Conservation (phyloP, 2,329 filamentous ascomycete genomes). For the Colletotrichum kahawae region DNA sequence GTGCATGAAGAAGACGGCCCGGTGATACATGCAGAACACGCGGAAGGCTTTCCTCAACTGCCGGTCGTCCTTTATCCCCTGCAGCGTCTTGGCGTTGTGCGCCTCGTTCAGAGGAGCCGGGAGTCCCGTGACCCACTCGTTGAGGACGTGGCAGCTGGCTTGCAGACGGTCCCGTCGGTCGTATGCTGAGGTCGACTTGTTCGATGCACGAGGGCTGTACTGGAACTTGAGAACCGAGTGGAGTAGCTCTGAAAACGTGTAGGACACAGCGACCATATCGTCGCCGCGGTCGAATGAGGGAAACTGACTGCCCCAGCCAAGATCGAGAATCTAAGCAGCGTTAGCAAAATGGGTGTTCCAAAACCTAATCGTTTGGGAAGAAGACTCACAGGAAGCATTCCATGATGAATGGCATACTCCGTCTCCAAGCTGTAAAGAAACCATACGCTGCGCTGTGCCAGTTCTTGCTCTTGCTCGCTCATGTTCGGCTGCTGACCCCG, state of each 20-base stretch:
- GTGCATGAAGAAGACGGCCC: not conserved
- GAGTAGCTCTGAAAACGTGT: conserved; percentile 12
- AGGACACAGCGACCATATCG: conserved; percentile 4
- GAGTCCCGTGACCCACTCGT: not conserved
- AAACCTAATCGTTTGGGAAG: rapidly evolving
- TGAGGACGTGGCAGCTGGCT: conserved; percentile 9
- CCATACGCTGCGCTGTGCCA: conserved; percentile 6
- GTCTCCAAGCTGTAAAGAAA: conserved; percentile 15
- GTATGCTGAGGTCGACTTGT: not conserved
- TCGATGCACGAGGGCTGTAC: conserved; percentile 4
- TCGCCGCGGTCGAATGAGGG: conserved; percentile 4
- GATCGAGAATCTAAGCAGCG: not conserved
- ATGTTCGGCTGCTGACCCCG: not conserved
- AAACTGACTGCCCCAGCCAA: not conserved
- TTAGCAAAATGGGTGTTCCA: not conserved
- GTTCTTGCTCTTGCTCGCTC: not conserved
- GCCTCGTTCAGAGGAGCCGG: conserved; percentile 2
- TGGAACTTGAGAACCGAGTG: conserved; percentile 9
- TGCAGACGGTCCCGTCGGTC: conserved; percentile 1
- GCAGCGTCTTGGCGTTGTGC: not conserved
- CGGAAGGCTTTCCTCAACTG: not conserved
- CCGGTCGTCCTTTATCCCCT: not conserved
- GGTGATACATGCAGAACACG: conserved; percentile 17
- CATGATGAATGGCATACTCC: conserved; percentile 6
- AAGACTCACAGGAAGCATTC: conserved; percentile 9